Conservation (phyloP, 1,284 basidiomycete species). For the Anthracocystis walkeri region DNA sequence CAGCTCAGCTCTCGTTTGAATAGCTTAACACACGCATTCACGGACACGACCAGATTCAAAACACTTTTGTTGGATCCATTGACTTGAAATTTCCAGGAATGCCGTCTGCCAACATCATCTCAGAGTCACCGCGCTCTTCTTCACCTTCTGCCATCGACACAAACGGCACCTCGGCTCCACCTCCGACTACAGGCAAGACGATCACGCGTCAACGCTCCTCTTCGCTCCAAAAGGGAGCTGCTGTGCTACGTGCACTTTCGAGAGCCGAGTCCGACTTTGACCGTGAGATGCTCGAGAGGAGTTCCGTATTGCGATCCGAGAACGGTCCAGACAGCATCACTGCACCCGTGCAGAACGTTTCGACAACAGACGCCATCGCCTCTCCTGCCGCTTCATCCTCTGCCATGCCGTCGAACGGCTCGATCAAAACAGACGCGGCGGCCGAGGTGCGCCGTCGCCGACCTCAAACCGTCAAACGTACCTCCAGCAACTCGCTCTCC, state of each 20-base stretch:
- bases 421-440: not conserved
- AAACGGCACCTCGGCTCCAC: conserved; percentile 1
- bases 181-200: conserved; percentile 18
- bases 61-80: not conserved
- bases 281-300: conserved; percentile 40
- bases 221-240: conserved; percentile 64
- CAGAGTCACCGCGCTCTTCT: conserved; percentile 42
- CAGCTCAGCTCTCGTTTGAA: not conserved
- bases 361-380: not conserved
- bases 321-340: conserved; percentile 21
- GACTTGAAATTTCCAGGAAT: conserved; percentile 7
- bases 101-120: conserved; percentile 28
- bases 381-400: not conserved
- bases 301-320: conserved; percentile 10
- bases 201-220: conserved; percentile 55
- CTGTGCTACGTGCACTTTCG: conserved; percentile 63
- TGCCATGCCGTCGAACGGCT: conserved; percentile 9
- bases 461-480: conserved; percentile 26
- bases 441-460: conserved; percentile 26
- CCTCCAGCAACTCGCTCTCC: conserved; percentile 12
- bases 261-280: conserved; percentile 59
- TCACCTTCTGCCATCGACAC: conserved; percentile 19
- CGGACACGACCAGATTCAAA: not conserved
- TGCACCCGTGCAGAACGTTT: conserved; percentile 17
- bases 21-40: not conserved